Evolutionary conservation across 176 grass and related monocot species (phyloP).

Genomic region (Guadua angustifolia): DNA sequence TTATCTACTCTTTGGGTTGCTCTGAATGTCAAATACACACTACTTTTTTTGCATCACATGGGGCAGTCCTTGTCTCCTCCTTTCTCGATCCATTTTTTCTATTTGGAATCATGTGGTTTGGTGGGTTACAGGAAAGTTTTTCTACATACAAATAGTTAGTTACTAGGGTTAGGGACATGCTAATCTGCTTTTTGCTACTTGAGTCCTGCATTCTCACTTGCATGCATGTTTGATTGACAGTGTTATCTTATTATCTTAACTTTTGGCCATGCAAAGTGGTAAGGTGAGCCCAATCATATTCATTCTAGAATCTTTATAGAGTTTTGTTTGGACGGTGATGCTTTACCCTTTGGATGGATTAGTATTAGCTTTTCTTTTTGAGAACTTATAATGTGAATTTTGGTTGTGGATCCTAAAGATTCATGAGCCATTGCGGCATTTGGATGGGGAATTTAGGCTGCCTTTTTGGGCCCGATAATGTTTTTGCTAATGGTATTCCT

Average conservation of each 20-base stretch:
- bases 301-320: conserved; percentile 6
- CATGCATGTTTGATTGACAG: conserved; percentile 35
- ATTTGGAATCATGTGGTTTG: conserved; percentile 25
- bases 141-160: conserved; percentile 14
- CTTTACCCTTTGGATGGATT: conserved; percentile 11
- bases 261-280: not conserved
- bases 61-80: conserved; percentile 22
- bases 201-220: conserved; percentile 48
- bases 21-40: conserved; percentile 34
- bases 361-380: not conserved
- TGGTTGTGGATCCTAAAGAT: not conserved
- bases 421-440: not conserved
- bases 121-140: not conserved
- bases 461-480: not conserved
- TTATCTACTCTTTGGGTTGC: not conserved
- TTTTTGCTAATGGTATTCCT: not conserved
- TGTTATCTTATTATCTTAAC: not conserved
- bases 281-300: not conserved
- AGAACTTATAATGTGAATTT: not conserved
- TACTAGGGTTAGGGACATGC: conserved; percentile 26
- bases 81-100: conserved; percentile 1
- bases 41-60: conserved; percentile 47
- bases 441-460: not conserved
- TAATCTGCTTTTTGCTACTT: conserved; percentile 19
- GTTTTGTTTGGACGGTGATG: not conserved